phyloP scores from a whole-genome alignment of 2,329 filamentous ascomycete species.

The Cladorrhinum sp. region DNA sequence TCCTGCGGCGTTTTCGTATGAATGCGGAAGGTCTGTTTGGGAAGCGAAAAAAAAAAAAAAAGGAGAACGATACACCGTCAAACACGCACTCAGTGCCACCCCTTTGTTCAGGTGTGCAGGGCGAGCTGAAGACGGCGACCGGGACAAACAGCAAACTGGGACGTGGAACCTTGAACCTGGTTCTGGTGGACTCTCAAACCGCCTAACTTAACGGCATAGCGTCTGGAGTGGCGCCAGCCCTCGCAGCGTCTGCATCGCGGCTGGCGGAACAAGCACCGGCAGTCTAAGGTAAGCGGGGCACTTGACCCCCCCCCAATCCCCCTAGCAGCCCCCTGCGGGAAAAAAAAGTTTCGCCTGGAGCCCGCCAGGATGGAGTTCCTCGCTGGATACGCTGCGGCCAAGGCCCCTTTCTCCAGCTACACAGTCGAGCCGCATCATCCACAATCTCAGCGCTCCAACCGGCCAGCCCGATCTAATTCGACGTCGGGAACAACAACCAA shows the following conservation, averaged over 20 bases:
- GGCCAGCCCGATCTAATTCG: slow-evolving; percentile 29
- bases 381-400: slow-evolving; percentile 29
- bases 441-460: slow-evolving; percentile 20
- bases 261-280: slow-evolving; percentile 1
- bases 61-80: not conserved
- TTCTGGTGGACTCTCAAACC: not conserved
- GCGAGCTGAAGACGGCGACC: not conserved
- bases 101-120: slow-evolving; percentile 1
- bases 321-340: slow-evolving; percentile 7
- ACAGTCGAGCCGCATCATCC: slow-evolving; percentile 26
- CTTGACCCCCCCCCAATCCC: not conserved
- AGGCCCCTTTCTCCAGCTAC: slow-evolving; percentile 29
- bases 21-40: slow-evolving; percentile 16
- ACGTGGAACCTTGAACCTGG: not conserved
- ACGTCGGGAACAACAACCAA: slow-evolving; percentile 23
- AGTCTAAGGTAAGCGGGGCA: slow-evolving; percentile 1
- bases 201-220: not conserved
- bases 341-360: slow-evolving; percentile 19
- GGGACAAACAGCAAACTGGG: not conserved
- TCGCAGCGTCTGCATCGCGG: slow-evolving; percentile 4
- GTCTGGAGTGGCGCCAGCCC: slow-evolving; percentile 4
- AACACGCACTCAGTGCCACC: not conserved
- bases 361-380: slow-evolving; percentile 28
- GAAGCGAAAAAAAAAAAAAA: not conserved
- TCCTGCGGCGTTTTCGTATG: slow-evolving; percentile 9